Evolutionary conservation across 257 asterid species (phyloP), one percentile per base, ranked within the genome.

Genomic region (Scutellaria minor): DNA sequence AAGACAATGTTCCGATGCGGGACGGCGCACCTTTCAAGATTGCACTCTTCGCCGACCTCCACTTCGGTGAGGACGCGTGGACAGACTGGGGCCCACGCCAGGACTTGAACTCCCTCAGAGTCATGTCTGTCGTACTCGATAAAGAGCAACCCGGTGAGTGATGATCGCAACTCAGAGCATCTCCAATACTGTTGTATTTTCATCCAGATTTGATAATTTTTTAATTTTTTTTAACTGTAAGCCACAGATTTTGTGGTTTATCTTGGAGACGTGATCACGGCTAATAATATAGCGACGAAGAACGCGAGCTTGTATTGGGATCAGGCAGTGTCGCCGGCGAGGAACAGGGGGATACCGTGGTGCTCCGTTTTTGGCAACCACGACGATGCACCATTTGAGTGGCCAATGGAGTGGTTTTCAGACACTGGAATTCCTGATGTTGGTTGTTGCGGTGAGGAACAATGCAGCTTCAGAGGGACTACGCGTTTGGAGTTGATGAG

Each of bases 361-460:
- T 86, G 93, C 72, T 84, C 86, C 24, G 76, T 94, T 24, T 91
- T 94, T 3, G 99, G 97, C 2, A 94, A 94, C 80, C 97, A 94
- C 50, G 99, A 91, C n/a, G 97, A 94, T 79, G 90, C 93, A 13
- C 72, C 88, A 10, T 91, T 91, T 40, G 93, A 79, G 74, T 94
- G 97, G 97, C 97, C 97, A n/a, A 51, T 91, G 65, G 96, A 91
- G 15, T 94, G 97, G 99, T 91, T 94, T 82, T 88, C 97, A 3
- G 59, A 83, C 24, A 54, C 75, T 9, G 92, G 97, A 44, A 80
- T 94, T 59, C 99, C 97, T 76, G 81, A 75, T 9, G 71, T 82
- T 71, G 68, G 12, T 22, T 86, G 95, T 68, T 84, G 89, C 67
- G 84, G 87, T 83, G 83, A 44, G 85, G 50, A 45, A 50, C 77